A percentile compares a stretch with the other conserved stretches of the same genome.
phyloP scores from a whole-genome alignment of 1,284 basidiomycete genomes.

The Marasmius oreades region DNA sequence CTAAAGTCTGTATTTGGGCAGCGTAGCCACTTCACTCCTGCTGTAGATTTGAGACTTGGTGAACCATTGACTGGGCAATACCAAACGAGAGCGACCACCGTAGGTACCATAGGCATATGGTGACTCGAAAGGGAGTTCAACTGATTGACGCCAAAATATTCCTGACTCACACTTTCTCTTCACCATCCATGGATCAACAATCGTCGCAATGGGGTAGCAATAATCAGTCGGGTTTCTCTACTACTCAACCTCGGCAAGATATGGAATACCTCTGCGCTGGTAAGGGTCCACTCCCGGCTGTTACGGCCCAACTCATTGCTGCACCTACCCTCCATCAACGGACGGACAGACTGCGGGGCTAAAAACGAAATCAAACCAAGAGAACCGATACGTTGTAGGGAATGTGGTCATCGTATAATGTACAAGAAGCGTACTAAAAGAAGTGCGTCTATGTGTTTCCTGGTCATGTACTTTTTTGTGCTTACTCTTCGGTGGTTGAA shows the following conservation, averaged over 20 bases:
- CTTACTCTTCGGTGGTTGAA: slow-evolving; percentile 14
- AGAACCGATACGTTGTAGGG: slow-evolving; percentile 94
- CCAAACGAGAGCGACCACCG: too few species aligned
- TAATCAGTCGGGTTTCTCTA: slow-evolving; percentile 9
- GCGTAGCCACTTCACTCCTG: too few species aligned
- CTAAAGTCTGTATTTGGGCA: too few species aligned
- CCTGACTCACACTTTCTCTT: not conserved
- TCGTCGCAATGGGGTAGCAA: not conserved
- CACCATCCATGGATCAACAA: slow-evolving; percentile 1
- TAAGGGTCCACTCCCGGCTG: slow-evolving; percentile 31
- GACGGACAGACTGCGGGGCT: slow-evolving; percentile 83
- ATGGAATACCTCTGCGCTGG: slow-evolving; percentile 95
- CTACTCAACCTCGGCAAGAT: slow-evolving; percentile 46
- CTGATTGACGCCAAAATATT: too few species aligned
- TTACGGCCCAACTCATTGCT: not conserved
- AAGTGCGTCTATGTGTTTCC: slow-evolving; percentile 55
- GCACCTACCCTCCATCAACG: slow-evolving; percentile 11
- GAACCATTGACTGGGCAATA: too few species aligned
- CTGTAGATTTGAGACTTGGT: too few species aligned
- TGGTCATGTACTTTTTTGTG: slow-evolving; percentile 1
- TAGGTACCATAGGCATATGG: too few species aligned
- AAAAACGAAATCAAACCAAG: slow-evolving; percentile 92
- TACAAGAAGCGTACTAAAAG: slow-evolving; percentile 96
- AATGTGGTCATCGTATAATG: slow-evolving; percentile 98
- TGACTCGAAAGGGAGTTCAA: too few species aligned